These are phyloP conservation scores for Coleophoma eucalyptorum DNA, from an alignment of 2,329 filamentous ascomycete species.

Conservation along the genomic window DNA sequence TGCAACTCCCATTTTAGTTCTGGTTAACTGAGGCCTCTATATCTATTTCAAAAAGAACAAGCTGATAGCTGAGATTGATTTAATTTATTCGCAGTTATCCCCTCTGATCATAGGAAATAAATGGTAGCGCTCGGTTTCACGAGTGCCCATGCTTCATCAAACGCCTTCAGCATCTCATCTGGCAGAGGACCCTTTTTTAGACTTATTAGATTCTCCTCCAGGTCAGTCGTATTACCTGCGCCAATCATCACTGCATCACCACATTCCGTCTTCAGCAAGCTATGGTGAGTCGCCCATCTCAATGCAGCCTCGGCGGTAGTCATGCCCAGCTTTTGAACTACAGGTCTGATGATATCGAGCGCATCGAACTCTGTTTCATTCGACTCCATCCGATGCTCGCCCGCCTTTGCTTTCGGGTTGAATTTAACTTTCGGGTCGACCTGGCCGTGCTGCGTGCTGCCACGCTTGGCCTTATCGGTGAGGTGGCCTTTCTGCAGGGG, in stretches of 20 bases:
- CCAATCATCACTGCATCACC: constrained; percentile 59
- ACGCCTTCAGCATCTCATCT: constrained; percentile 66
- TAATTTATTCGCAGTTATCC: not conserved
- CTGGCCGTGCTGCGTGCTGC: constrained; percentile 12
- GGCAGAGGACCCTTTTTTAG: constrained; percentile 70
- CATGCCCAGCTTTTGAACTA: constrained; percentile 62
- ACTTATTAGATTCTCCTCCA: constrained; percentile 52
- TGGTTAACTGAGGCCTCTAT: not conserved
- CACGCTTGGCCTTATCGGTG: constrained; percentile 45
- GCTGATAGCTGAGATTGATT: not conserved
- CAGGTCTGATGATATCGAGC: constrained; percentile 63
- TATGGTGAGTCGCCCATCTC: constrained; percentile 72
- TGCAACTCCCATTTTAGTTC: not conserved
- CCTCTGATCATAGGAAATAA: not conserved
- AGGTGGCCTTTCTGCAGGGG: constrained; percentile 48
- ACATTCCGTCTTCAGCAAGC: constrained; percentile 45
- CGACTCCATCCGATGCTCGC: constrained; percentile 54
- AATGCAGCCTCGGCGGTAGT: constrained; percentile 72
- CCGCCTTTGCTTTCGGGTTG: constrained; percentile 42
- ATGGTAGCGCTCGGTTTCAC: not conserved
- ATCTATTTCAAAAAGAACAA: not conserved
- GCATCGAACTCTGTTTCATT: constrained; percentile 61
- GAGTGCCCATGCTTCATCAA: constrained; percentile 70
- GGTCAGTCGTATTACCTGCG: constrained; percentile 52
- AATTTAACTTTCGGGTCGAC: constrained; percentile 26